Conservation (phyloP, 1,139 yeast species). For the Scheffersomyces parashehatae region DNA sequence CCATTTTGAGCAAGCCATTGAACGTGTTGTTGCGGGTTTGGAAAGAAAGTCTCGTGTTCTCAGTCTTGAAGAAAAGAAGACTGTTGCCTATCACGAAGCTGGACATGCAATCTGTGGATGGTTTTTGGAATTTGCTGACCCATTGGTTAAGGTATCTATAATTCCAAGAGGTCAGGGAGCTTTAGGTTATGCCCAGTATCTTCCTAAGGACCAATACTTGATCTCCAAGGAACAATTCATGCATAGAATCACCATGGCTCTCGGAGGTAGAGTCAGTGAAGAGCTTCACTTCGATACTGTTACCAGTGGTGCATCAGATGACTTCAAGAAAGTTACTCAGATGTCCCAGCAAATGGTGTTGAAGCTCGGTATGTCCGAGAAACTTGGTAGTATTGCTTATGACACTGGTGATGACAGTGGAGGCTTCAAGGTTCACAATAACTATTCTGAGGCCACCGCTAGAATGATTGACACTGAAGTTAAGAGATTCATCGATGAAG, state of each 20-base stretch:
- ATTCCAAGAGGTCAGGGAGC: conserved; percentile 87
- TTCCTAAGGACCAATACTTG: conserved; percentile 75
- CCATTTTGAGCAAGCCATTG: conserved; percentile 80
- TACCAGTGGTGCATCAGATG: conserved; percentile 81
- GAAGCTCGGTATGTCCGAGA: conserved; percentile 72
- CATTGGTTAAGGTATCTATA: conserved; percentile 75
- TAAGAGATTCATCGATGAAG: conserved; percentile 57
- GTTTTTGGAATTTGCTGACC: conserved; percentile 73
- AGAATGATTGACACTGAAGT: conserved; percentile 66
- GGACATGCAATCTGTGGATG: conserved; percentile 85
- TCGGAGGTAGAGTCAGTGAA: conserved; percentile 81
- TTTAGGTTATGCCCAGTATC: conserved; percentile 78
- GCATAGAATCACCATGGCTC: conserved; percentile 78
- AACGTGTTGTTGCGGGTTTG: conserved; percentile 78
- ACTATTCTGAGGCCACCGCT: conserved; percentile 71
- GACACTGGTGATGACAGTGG: conserved; percentile 46
- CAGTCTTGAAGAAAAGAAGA: conserved; percentile 69
- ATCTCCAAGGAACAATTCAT: conserved; percentile 64
- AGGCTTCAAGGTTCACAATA: conserved; percentile 61
- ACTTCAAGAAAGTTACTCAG: conserved; percentile 73
- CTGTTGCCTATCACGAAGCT: conserved; percentile 82
- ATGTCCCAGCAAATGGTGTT: conserved; percentile 81
- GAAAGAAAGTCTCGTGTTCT: conserved; percentile 71
- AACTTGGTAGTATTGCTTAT: conserved; percentile 61
- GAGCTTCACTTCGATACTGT: conserved; percentile 76